Evolutionary conservation across 164 flowering plant genomes (phyloP).

Genomic region (Aristolochia californica): DNA sequence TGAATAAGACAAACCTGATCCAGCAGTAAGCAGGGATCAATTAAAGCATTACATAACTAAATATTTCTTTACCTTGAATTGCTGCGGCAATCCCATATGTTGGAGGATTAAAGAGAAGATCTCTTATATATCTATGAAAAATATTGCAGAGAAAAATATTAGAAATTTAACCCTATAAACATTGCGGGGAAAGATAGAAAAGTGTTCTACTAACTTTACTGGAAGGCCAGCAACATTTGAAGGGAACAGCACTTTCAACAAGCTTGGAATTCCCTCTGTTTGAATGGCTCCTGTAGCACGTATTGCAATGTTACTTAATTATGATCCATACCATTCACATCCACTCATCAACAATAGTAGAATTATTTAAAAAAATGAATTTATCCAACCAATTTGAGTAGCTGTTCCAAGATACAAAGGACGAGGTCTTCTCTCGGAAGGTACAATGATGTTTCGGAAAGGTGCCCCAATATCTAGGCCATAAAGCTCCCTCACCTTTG

Average conservation of each 20-base stretch:
- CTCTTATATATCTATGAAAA: slow-evolving; percentile 70
- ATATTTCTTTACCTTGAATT: slow-evolving; percentile 60
- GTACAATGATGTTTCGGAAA: slow-evolving; percentile 72
- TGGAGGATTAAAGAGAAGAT: slow-evolving; percentile 96
- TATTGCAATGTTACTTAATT: slow-evolving; percentile 1
- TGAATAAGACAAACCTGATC: too few species aligned
- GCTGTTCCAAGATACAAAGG: slow-evolving; percentile 89
- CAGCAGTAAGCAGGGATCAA: not conserved
- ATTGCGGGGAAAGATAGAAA: not conserved
- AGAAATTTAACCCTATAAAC: not conserved
- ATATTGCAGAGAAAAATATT: not conserved
- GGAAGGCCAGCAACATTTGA: slow-evolving; percentile 79
- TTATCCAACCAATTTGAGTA: slow-evolving; percentile 73
- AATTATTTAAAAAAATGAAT: not conserved
- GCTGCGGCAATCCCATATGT: slow-evolving; percentile 62
- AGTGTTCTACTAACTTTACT: slow-evolving; percentile 46
- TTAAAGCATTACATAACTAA: not conserved
- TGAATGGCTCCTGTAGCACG: slow-evolving; percentile 68
- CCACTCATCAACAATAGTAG: not conserved
- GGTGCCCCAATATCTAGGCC: slow-evolving; percentile 67
- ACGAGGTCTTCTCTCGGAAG: slow-evolving; percentile 75
- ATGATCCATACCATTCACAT: slow-evolving; percentile 3
- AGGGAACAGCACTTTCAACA: slow-evolving; percentile 85
- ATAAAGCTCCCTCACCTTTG: slow-evolving; percentile 83
- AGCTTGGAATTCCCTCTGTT: slow-evolving; percentile 93